These are phyloP conservation scores for Synchytrium microbalum DNA, from an alignment of 371 early-diverging fungal species.

Conservation along the genomic window DNA sequence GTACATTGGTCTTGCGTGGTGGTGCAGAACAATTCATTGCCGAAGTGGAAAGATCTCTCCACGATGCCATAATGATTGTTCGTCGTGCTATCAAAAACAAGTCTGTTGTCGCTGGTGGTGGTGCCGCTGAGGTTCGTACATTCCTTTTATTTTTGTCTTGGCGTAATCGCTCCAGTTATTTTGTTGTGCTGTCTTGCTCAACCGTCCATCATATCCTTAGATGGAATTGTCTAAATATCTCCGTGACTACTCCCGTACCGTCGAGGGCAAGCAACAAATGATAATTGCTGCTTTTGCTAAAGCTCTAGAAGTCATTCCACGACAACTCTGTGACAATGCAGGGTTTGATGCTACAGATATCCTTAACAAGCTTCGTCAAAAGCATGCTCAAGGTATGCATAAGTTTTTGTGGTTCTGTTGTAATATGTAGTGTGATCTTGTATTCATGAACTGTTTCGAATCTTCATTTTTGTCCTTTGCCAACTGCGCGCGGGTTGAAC, in stretches of 20 bases:
- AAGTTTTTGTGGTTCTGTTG: background rate
- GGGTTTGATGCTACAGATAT: conserved; percentile 99
- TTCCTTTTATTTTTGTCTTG: conserved; percentile 15
- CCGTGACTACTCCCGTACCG: conserved; percentile 82
- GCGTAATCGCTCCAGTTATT: background rate
- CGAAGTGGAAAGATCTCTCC: conserved; percentile 97
- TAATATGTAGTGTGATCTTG: conserved; percentile 2
- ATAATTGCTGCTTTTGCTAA: conserved; percentile 95
- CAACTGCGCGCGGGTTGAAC: background rate
- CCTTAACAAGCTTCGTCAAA: conserved; percentile 93
- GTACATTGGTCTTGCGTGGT: conserved; percentile 96
- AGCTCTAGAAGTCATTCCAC: conserved; percentile 98
- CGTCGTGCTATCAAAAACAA: conserved; percentile 91
- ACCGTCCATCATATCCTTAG: conserved; percentile 26
- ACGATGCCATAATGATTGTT: conserved; percentile 99
- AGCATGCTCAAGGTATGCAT: conserved; percentile 71
- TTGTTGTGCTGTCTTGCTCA: background rate
- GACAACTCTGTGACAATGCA: conserved; percentile 98
- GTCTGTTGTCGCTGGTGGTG: conserved; percentile 96
- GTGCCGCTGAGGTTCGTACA: conserved; percentile 71
- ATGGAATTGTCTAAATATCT: conserved; percentile 97
- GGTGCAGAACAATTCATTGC: conserved; percentile 99
- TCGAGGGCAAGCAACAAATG: conserved; percentile 95
- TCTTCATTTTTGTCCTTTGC: background rate
- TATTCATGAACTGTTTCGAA: conserved; percentile 4